These are phyloP conservation scores for Sinapis alba DNA, from an alignment of 441 rosid species.

Conservation along the genomic window DNA sequence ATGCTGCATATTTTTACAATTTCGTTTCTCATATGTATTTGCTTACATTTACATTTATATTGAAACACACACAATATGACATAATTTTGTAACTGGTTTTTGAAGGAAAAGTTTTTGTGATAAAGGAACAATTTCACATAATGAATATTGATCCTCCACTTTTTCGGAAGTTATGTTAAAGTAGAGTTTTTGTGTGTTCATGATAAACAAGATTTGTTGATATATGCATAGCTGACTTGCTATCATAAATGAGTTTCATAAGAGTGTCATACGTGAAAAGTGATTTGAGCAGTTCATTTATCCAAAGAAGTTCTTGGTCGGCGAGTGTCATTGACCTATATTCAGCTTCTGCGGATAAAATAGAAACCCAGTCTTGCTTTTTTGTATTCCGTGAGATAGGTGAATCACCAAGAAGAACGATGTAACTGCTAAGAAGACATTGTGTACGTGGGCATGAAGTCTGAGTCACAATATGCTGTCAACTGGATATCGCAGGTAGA, in stretches of 20 bases:
- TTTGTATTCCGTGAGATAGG: conserved; percentile 6
- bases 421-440: not conserved
- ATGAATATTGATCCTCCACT: not conserved
- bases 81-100: too few species aligned
- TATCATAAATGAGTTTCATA: not conserved
- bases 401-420: not conserved
- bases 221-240: not conserved
- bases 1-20: too few species aligned
- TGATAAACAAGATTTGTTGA: not conserved
- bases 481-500: not conserved
- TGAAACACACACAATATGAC: too few species aligned
- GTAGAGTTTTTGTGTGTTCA: not conserved
- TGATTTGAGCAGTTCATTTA: not conserved
- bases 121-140: too few species aligned
- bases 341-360: not conserved
- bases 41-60: too few species aligned
- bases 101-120: too few species aligned
- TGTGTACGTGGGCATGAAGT: not conserved
- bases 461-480: not conserved
- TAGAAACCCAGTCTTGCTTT: not conserved
- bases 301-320: not conserved
- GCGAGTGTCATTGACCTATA: conserved; percentile 10
- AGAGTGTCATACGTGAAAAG: not conserved
- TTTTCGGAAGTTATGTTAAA: not conserved
- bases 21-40: too few species aligned